phyloP scores from a whole-genome alignment of 805 yeast species.

The Blastobotrys parvus region DNA sequence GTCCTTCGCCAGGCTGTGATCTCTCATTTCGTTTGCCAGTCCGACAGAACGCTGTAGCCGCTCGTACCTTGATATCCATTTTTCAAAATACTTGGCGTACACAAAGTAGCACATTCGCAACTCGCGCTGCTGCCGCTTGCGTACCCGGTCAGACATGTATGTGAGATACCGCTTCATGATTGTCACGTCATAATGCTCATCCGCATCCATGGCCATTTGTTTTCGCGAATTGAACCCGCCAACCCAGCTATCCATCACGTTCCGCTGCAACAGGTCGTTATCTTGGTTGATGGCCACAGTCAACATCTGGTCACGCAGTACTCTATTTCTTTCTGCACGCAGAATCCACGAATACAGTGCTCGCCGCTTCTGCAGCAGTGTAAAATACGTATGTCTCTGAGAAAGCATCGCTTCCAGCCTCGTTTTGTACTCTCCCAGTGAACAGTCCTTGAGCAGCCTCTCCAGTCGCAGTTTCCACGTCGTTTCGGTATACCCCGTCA shows the following conservation, averaged over 20 bases:
- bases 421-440: constrained; percentile 2
- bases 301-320: neutral
- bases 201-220: neutral
- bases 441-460: constrained; percentile 9
- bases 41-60: neutral
- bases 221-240: neutral
- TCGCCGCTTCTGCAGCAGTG: neutral
- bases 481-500: constrained; percentile 9
- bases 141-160: too few species aligned
- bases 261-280: constrained; percentile 2
- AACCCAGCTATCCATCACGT: neutral
- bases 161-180: neutral
- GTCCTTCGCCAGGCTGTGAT: neutral
- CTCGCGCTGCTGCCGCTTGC: neutral
- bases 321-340: neutral
- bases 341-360: neutral
- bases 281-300: neutral
- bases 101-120: neutral
- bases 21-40: neutral
- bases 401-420: neutral
- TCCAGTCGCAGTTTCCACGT: constrained; percentile 15
- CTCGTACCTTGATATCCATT: too few species aligned
- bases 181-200: neutral
- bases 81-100: constrained; percentile 1
- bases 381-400: neutral